Base-by-base conservation (phyloP, 2,329 filamentous ascomycete genomes). In the Trichoderma harzianum region DNA sequence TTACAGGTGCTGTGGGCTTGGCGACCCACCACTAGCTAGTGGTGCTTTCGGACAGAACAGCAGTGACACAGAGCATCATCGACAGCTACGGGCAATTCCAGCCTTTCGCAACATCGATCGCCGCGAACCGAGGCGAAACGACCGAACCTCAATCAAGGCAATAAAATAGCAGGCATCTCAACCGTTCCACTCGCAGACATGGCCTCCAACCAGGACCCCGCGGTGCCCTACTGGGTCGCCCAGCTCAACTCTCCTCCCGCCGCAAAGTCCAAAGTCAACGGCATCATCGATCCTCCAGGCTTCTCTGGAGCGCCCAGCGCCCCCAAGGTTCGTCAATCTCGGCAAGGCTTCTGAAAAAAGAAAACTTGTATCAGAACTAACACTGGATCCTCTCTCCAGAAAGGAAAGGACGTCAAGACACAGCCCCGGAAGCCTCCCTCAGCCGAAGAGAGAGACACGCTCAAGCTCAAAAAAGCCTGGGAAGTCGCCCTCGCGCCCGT, bases 391-490 rank as follows among this genome's bases (percentile, higher is more conserved):
- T 36, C 47, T 36, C 21, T 43, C 2, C 51, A 87, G 84, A 87
- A 87, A 76, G 84, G 86, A 32, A 87, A 87, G 74, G 84, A 87
- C 70, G 73, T 81, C 73, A 87, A 86, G 75, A 71, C 77, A 58
- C 83, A 85, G 75, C 86, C 72, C 72, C 90, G 92, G 76, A 90
- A 92, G 77, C 85, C 91, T 73, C 92, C 92, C 36, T 91, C 92
- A 1, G 82, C 91, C 75, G 92, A 92, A 78, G 95, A 98, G 83
- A 98, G 95, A 87, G 95, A 98, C 81, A 94, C 92, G 26, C 86
- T 99, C 74, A 98, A 98, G 86, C 86, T 99, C 77, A 99, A 99
- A 84, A 99, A 99, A 82, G 96, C 96, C 0, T 99, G 96, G 96
- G 96, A 99, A 83, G 89, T 99, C 58, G 95, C 96, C 55, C 89